Base-by-base conservation (phyloP, 805 yeast species). In the Kodamaea hsintzibuensis region DNA sequence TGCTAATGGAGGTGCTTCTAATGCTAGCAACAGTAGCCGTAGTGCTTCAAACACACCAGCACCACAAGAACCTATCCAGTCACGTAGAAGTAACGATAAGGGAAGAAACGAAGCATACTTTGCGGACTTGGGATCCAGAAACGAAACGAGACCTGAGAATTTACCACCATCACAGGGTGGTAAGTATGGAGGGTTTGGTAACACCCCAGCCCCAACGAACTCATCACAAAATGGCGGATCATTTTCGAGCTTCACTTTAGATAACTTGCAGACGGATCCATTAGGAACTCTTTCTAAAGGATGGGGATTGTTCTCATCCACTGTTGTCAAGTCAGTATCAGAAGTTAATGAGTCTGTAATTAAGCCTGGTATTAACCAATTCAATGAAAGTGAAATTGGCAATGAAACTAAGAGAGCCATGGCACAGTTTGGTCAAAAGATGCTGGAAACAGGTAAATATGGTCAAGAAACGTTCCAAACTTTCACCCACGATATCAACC, bases 131-230 rank as follows among this genome's bases (percentile, higher is more conserved):
- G 97, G 98, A 13, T 78, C 83, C 16, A 76, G 77, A 52, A 92
- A 92, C 70, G 85, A 84, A 7, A 56, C 77, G 16, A 82, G 96
- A 68, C 89, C 98, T 1, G 90, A 82, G 1, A 74, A 88, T 68
- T 67, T 91, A 50, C 96, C 93, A 2, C 98, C 98, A 27, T 88
- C 93, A 10, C 91, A 92, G 72, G 98, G 98, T 57, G 98, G 98
- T 49, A 88, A 85, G 67, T 92, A 85, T 67, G 85, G 83, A 57
- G 98, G 98, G 1, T 92, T 93, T 73, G 98, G 98, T 38, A 89
- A 85, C 61, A 81, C 91, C 0, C 90, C 92, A 3, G 78, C 75
- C 22, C 83, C 86, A 27, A 55, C 56, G 55, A 50, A 48, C 43
- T 47, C 57, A 27, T 46, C 56, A 40, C 58, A 60, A 18, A 62